phyloP scores from a whole-genome alignment of 331 rosid species.

The Pyrus hybrid region DNA sequence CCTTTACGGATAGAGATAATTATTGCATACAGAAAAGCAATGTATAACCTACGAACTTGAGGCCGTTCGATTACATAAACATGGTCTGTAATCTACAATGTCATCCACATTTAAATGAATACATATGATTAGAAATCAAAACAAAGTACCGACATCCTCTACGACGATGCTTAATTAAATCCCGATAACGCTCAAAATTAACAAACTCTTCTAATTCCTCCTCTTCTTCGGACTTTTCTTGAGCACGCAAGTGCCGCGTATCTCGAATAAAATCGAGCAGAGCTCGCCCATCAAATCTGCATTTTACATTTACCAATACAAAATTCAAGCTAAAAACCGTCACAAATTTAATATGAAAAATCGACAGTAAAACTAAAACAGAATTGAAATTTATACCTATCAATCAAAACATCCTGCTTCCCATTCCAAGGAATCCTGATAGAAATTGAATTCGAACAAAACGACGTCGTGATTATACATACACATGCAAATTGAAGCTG shows the following conservation, averaged over 20 bases:
- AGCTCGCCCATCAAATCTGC: conserved; percentile 98
- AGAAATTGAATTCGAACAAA: background rate
- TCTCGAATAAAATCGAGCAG: conserved; percentile 95
- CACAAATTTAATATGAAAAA: background rate
- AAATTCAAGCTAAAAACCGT: background rate
- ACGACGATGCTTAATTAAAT: conserved; percentile 98
- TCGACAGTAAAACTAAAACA: background rate
- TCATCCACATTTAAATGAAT: background rate
- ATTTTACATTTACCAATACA: background rate
- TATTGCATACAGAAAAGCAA: background rate
- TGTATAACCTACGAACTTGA: background rate
- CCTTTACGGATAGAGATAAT: background rate
- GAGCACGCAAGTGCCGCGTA: conserved; percentile 43
- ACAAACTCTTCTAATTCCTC: conserved; percentile 99
- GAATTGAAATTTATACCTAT: conserved; percentile 38
- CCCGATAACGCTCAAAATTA: conserved; percentile 99
- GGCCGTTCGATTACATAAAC: background rate
- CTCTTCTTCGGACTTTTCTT: conserved; percentile 83
- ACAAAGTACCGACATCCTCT: conserved; percentile 99
- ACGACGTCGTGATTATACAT: background rate
- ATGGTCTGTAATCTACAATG: background rate
- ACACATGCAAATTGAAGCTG: background rate
- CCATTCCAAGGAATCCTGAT: conserved; percentile 99
- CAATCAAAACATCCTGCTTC: conserved; percentile 85
- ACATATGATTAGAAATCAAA: conserved; percentile 21